These are phyloP conservation scores for Nitzschia sp. DNA, from an alignment of 108 stramenopile genomes.

Conservation along the genomic window DNA sequence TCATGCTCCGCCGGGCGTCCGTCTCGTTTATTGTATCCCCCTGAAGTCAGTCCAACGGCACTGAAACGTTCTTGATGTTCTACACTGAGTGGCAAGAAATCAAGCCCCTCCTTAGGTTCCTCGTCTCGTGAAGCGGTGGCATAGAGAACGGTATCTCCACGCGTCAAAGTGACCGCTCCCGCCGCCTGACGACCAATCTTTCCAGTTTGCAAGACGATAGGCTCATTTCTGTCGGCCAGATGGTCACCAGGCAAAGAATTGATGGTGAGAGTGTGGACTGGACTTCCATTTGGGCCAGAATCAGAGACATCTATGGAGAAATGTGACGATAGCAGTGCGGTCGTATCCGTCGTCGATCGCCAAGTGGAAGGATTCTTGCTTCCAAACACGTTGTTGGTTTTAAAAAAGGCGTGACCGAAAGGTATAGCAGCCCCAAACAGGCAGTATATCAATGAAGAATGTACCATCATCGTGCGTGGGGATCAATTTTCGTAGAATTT, in stretches of 20 bases:
- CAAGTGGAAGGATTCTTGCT: slow-evolving; percentile 15
- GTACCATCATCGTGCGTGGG: no score
- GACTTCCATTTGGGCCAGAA: slow-evolving; percentile 42
- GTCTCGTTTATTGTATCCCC: slow-evolving; percentile 87
- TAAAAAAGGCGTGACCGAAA: not conserved
- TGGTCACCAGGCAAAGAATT: slow-evolving; percentile 64
- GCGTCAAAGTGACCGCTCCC: slow-evolving; percentile 70
- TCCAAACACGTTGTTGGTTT: not conserved
- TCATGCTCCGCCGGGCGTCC: slow-evolving; percentile 89
- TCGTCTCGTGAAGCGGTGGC: slow-evolving; percentile 70
- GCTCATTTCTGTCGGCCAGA: slow-evolving; percentile 18
- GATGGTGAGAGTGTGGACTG: slow-evolving; percentile 69
- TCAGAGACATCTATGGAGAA: slow-evolving; percentile 6
- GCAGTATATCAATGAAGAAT: not conserved
- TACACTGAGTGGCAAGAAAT: slow-evolving; percentile 91
- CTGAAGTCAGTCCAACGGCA: slow-evolving; percentile 84
- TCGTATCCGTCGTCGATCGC: slow-evolving; percentile 25
- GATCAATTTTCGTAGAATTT: no score
- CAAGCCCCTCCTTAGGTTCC: slow-evolving; percentile 51
- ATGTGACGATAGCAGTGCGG: not conserved
- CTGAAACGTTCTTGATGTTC: slow-evolving; percentile 93
- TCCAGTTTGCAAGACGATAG: slow-evolving; percentile 73
- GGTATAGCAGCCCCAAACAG: not conserved
- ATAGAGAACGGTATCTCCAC: slow-evolving; percentile 77
- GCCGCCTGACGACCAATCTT: slow-evolving; percentile 86